phyloP scores from a whole-genome alignment of 371 early-diverging fungal species.

The Mucor indicus region DNA sequence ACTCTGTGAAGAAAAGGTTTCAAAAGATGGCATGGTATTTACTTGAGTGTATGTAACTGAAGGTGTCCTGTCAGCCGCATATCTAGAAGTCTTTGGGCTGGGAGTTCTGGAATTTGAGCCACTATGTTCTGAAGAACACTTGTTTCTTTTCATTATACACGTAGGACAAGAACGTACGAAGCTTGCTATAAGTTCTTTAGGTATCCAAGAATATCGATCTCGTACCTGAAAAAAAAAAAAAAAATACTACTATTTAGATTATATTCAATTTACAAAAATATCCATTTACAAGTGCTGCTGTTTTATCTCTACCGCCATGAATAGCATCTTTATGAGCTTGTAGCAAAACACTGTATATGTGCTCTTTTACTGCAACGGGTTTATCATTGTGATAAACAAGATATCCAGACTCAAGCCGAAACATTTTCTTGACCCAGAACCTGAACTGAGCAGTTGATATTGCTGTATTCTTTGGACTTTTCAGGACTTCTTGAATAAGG shows the following conservation, averaged over 20 bases:
- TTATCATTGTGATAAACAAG: constrained; percentile 27
- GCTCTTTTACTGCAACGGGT: background rate
- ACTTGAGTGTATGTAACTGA: no score
- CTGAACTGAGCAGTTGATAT: constrained; percentile 41
- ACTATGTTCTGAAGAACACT: no score
- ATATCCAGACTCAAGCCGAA: constrained; percentile 19
- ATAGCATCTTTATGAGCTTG: constrained; percentile 34
- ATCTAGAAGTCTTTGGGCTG: no score
- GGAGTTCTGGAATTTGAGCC: no score
- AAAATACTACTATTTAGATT: no score
- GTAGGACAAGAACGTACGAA: constrained; percentile 7
- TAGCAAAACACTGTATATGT: constrained; percentile 32
- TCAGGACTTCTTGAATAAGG: constrained; percentile 30
- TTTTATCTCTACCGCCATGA: constrained; percentile 42
- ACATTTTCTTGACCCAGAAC: constrained; percentile 46
- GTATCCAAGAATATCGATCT: constrained; percentile 5
- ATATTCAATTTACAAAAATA: no score
- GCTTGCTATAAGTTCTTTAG: constrained; percentile 6
- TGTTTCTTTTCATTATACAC: background rate
- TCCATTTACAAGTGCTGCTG: constrained; percentile 35
- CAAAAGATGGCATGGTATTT: no score
- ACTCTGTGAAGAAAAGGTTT: no score
- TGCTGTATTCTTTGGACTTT: constrained; percentile 33
- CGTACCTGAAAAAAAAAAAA: constrained; percentile 1
- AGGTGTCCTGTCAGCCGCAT: no score